Base-by-base conservation (phyloP, 2,329 filamentous ascomycete genomes). In the Arachnomyces sp. region DNA sequence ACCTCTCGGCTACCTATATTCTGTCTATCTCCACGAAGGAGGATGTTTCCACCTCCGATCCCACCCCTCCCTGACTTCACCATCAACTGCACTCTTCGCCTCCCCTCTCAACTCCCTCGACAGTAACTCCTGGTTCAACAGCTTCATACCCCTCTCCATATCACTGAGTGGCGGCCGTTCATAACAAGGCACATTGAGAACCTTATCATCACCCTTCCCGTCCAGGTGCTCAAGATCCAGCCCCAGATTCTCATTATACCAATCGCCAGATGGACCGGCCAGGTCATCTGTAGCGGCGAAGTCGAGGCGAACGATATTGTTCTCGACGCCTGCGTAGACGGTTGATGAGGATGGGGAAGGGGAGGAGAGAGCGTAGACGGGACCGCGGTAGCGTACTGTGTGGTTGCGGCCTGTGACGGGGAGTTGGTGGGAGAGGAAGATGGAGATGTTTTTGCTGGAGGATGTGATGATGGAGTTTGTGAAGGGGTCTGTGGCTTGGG, bases 321-420 rank as follows among this genome's bases (percentile, higher is more conserved):
- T 60, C 25, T 63, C 60, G 11, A 70, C 52, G 2, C 67, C 67
- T 8, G 64, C 60, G 43, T 68, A 71, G n/a, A 70, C 49, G 3
- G 66, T 68, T 16, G 64, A 59, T 0, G 67, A 71, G 25, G 61
- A 58, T 7, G 62, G 56, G 3, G 66, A 70, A 3, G 67, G 67
- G 1, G 62, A 60, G 7, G 63, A 66, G 48, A 71, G 60, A 11
- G 59, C 60, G 44, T 70, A 70, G 15, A 71, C 61, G 5, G 66
- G 60, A 3, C 67, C 66, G 8, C 65, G 59, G 52, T 71, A 69
- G 4, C 57, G 49, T 6, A 39, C 30, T 18, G 45, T 50, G 15
- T 36, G 28, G 17, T 29, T 25, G 28, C 36, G 40, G 42, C 42
- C n/a, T n/a, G n/a, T 43, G 12, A 25, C 12, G 9, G 39, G 52